Conservation (phyloP, 176 grass and related monocot genomes). For the Ensete ventricosum region DNA sequence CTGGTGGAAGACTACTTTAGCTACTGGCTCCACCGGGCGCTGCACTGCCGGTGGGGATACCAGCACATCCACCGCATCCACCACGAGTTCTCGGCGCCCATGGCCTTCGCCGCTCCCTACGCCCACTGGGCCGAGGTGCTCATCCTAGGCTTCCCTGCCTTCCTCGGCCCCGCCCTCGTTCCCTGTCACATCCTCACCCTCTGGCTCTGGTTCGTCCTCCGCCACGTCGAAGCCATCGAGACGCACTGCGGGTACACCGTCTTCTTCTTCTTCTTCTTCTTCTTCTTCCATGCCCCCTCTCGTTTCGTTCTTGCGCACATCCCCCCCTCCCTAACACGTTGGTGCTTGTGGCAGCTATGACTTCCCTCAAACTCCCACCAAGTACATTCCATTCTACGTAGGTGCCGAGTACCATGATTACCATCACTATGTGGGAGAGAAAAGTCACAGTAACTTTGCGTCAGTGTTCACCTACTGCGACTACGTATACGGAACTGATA, state of each 20-base stretch:
- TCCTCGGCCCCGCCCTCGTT: slow-evolving; percentile 52
- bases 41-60: slow-evolving; percentile 74
- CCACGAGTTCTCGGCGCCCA: slow-evolving; percentile 79
- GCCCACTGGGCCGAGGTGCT: slow-evolving; percentile 87
- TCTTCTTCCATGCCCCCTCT: no score
- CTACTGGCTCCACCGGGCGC: slow-evolving; percentile 78
- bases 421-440: slow-evolving; percentile 84
- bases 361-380: slow-evolving; percentile 77
- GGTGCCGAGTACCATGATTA: slow-evolving; percentile 96
- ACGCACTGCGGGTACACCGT: slow-evolving; percentile 57
- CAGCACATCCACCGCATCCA: slow-evolving; percentile 68
- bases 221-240: slow-evolving; percentile 76
- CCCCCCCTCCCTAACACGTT: no score
- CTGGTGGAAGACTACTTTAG: slow-evolving; percentile 77
- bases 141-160: slow-evolving; percentile 58
- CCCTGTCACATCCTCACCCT: slow-evolving; percentile 81
- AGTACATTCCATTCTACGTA: slow-evolving; percentile 89
- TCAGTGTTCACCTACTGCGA: slow-evolving; percentile 96
- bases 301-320: no score
- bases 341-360: slow-evolving; percentile 45
- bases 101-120: slow-evolving; percentile 73
- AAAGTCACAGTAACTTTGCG: slow-evolving; percentile 89
- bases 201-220: slow-evolving; percentile 74
- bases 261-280: no score
- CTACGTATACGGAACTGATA: slow-evolving; percentile 86